Base-by-base conservation (phyloP, 176 grass and related monocot species). In the Eragrostis curvula region DNA sequence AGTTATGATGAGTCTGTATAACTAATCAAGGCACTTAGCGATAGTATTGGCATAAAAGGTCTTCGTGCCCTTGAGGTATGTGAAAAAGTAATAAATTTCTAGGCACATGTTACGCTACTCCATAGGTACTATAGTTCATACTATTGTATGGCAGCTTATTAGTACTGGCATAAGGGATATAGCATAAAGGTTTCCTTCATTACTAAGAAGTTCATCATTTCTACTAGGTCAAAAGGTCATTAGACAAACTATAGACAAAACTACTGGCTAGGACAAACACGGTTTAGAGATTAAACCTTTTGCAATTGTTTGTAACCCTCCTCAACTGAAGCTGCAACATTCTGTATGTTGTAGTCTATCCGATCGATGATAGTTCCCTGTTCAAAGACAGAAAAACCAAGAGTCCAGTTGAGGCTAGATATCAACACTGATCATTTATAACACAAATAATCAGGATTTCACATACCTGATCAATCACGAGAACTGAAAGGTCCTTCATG, bases 401-500 rank as follows among this genome's bases (percentile, higher is more conserved):
- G 18, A 81, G 40, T 81, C 30, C 56, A 13, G 29, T 49, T 6
- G 53, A 48, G 65, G 71, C 78, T 64, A 77, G 15, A 77, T 29
- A 70, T 49, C 41, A 52, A 66, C 28, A 72, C 68, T 17, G 59
- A 62, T 73, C 52, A 61, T 9, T 60, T 74, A 79, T 39, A 72
- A 80, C 43, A 60, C 39, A 84, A 57, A 73, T 73, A 70, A 81
- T 32, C 68, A 59, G 12, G 20, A 73, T 66, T 66, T 70, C 32
- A 49, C 62, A 51, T 98, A 98, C 96, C 92, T 98, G 96, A 85
- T 98, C 96, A 50, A 98, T 98, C 44, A 95, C 96, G 29, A 98
- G 86, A 85, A 95, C 88, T 51, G 96, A 98, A 86, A 98, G 90
- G 88, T 98, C 96, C 87, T 95, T 95, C 96, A 98, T 98, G 83